Conservation (phyloP, 768 basidiomycete genomes). For the Multifurca ochricompacta region DNA sequence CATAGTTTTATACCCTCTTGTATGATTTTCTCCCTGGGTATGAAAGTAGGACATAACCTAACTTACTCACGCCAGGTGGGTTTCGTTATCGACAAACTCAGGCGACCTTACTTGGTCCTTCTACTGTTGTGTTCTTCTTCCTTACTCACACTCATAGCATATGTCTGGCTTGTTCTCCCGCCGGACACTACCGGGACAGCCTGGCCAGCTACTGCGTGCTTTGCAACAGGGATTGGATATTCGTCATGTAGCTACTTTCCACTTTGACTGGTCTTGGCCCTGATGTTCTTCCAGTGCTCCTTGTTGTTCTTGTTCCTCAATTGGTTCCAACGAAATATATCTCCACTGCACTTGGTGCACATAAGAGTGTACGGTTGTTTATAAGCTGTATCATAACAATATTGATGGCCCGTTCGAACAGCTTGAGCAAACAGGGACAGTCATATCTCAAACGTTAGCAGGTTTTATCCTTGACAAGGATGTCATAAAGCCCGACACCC, state of each 20-base stretch:
- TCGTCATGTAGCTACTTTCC: constrained; percentile 46
- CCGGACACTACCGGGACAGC: constrained; percentile 49
- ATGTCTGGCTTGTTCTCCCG: constrained; percentile 60
- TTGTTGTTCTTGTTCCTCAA: constrained; percentile 67
- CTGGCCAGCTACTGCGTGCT: constrained; percentile 52
- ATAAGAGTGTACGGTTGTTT: constrained; percentile 52
- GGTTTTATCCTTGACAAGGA: constrained; percentile 56
- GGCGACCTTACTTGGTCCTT: constrained; percentile 49
- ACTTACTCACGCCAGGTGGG: constrained; percentile 41
- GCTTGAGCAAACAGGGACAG: constrained; percentile 71
- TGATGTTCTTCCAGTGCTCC: constrained; percentile 40
- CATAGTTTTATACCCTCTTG: constrained; percentile 61
- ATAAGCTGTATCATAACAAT: not conserved
- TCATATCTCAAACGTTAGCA: constrained; percentile 64
- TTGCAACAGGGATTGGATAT: constrained; percentile 66
- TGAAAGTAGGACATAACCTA: not conserved
- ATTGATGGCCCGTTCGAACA: constrained; percentile 23
- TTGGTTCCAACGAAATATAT: constrained; percentile 67
- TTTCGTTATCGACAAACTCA: constrained; percentile 53
- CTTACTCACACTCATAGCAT: constrained; percentile 50
- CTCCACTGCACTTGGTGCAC: constrained; percentile 68
- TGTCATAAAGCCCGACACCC: constrained; percentile 19
- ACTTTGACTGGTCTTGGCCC: not conserved
- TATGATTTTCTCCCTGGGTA: constrained; percentile 28
- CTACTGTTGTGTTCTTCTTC: constrained; percentile 53